phyloP scores from a whole-genome alignment of 352 stramenopile species.

The Phytophthora meadii region DNA sequence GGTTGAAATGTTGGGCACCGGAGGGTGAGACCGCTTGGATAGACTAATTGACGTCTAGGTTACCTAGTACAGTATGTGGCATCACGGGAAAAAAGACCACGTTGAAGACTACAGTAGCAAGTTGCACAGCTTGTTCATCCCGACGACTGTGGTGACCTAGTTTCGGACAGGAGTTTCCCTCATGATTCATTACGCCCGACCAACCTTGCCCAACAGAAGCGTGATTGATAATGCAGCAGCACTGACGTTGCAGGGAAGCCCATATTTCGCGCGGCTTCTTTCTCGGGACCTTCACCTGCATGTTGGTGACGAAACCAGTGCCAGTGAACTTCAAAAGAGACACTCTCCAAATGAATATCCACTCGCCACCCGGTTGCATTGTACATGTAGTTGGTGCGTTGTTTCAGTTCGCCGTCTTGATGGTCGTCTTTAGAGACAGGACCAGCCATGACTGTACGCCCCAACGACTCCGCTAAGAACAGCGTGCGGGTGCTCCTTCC shows the following conservation, averaged over 20 bases:
- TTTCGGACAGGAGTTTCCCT: background rate
- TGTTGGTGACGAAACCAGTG: background rate
- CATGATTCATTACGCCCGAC: background rate
- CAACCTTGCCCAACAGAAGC: background rate
- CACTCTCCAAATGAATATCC: background rate
- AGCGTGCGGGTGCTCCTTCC: background rate
- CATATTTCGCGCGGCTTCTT: no score
- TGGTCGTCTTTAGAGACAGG: conserved; percentile 1
- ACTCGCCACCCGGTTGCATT: background rate
- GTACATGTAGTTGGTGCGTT: background rate
- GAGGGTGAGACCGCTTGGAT: conserved; percentile 9
- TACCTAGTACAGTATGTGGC: background rate
- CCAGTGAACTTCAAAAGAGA: background rate
- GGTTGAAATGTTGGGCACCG: background rate
- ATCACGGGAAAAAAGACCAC: background rate
- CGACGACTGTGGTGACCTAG: background rate
- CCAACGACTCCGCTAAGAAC: conserved; percentile 4
- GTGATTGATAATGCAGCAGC: no score
- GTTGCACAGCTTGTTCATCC: conserved; percentile 21
- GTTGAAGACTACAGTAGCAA: conserved; percentile 9
- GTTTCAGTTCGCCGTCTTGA: background rate
- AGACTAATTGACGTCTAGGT: background rate
- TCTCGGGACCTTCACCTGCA: background rate
- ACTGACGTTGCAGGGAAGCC: no score
- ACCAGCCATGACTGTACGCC: conserved; percentile 1